phyloP scores from a whole-genome alignment of 2,329 filamentous ascomycete genomes.

The Fonsecaea pugnacius region DNA sequence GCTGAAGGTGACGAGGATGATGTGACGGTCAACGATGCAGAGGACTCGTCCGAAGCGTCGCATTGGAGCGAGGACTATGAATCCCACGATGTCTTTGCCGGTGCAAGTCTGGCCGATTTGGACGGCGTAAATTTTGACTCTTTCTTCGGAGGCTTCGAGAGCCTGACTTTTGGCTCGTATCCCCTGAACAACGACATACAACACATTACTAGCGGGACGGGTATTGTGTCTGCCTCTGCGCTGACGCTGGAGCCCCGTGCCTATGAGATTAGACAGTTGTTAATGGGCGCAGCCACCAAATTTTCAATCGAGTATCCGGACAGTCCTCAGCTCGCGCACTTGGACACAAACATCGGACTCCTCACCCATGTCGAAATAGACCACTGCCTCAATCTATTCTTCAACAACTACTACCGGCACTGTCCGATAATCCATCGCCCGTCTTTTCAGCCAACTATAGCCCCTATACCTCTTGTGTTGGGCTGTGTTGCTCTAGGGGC shows the following conservation, averaged over 20 bases:
- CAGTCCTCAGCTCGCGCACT: conserved; percentile 13
- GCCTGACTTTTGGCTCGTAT: conserved; percentile 24
- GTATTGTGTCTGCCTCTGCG: conserved; percentile 17
- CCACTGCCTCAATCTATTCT: conserved; percentile 44
- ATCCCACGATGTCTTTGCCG: conserved; percentile 26
- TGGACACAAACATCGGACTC: conserved; percentile 23
- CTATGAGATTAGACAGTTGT: conserved; percentile 27
- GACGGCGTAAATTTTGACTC: conserved; percentile 28
- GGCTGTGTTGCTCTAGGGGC: conserved; percentile 51
- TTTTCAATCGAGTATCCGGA: conserved; percentile 24
- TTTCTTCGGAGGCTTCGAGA: conserved; percentile 31
- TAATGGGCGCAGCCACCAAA: conserved; percentile 23
- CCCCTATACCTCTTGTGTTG: conserved; percentile 47
- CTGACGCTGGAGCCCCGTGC: conserved; percentile 30
- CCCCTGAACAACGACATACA: conserved; percentile 23
- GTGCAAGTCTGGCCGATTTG: conserved; percentile 18
- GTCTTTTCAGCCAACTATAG: conserved; percentile 47
- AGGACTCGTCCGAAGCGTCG: conserved; percentile 31
- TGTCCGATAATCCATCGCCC: conserved; percentile 50
- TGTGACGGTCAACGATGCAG: conserved; percentile 16
- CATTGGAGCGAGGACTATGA: conserved; percentile 34
- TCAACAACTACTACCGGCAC: conserved; percentile 52
- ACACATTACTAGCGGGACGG: conserved; percentile 15
- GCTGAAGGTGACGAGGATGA: conserved; percentile 25
- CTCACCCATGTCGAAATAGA: conserved; percentile 43